Conservation (phyloP, 2,329 filamentous ascomycete genomes). For the Penicillium frequentans region DNA sequence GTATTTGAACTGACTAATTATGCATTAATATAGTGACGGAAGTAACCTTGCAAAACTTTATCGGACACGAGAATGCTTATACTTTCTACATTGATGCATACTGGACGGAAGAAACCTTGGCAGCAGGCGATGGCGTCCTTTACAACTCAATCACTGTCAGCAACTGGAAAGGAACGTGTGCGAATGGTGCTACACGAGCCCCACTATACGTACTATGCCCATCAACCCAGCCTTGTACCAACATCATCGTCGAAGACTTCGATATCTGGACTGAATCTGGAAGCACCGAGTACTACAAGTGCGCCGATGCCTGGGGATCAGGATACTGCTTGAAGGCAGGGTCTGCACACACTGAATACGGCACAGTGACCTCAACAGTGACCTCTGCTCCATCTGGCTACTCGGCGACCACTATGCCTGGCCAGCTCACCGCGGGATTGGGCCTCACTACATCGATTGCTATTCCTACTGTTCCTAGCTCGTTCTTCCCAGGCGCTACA, state of each 20-base stretch:
- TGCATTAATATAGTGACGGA: slow-evolving; percentile 40
- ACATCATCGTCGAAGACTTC: slow-evolving; percentile 52
- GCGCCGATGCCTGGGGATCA: slow-evolving; percentile 50
- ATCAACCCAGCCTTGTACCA: slow-evolving; percentile 52
- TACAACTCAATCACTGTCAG: slow-evolving; percentile 54
- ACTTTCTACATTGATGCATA: slow-evolving; percentile 56
- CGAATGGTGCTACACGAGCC: slow-evolving; percentile 50
- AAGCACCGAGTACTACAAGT: slow-evolving; percentile 38
- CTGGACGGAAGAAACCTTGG: slow-evolving; percentile 46
- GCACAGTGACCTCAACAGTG: slow-evolving; percentile 17
- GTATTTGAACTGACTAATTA: neutral
- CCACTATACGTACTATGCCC: slow-evolving; percentile 56
- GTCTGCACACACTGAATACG: slow-evolving; percentile 16
- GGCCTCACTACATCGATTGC: slow-evolving; percentile 22
- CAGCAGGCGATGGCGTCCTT: slow-evolving; percentile 52
- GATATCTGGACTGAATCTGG: slow-evolving; percentile 44
- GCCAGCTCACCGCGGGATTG: slow-evolving; percentile 23
- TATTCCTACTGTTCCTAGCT: slow-evolving; percentile 25
- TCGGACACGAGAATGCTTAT: slow-evolving; percentile 59
- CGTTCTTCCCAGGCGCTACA: slow-evolving; percentile 31
- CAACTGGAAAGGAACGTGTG: slow-evolving; percentile 56
- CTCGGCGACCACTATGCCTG: slow-evolving; percentile 26
- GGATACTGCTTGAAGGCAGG: slow-evolving; percentile 48
- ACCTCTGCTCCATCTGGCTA: slow-evolving; percentile 28
- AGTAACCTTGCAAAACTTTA: slow-evolving; percentile 56